Base-by-base conservation (phyloP, 495 filamentous ascomycete species). In the Podospora bellae-mahoneyi region DNA sequence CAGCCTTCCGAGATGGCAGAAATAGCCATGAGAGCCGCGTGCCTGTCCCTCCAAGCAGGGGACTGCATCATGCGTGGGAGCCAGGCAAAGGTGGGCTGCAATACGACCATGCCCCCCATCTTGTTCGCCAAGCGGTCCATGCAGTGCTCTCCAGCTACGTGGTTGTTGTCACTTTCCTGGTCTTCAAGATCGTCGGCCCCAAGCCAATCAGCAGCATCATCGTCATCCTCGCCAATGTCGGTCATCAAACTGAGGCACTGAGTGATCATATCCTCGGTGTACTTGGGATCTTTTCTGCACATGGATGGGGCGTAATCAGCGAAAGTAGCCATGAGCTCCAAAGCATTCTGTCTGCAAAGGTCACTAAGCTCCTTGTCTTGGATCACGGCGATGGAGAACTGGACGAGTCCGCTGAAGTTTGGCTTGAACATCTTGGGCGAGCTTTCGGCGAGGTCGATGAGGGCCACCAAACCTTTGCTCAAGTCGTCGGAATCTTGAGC, bases 231-330 rank as follows among this genome's bases (percentile, higher is more conserved):
- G 48, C 94, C 96, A 68, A 99, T 89, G 78, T 99, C 96, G n/a
- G 96, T 99, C 96, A 99, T 98, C 73, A 99, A 79, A 71, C 95
- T 98, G 70, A 99, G 82, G 76, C 96, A 99, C 79, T 99, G 96
- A 0, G 93, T 98, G 72, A 99, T 94, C 96, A 99, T 99, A 69
- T 97, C 92, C 63, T 84, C 86, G 7, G 94, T 94, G 78, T 96
- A 99, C 18, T 87, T 89, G 4, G 90, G 77, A 74, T 99, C 93
- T 73, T 97, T 98, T 77, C 88, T 90, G 83, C 95, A 98, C 90
- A 97, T 96, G 30, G 88, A 87, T 13, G 96, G 92, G 1, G 90
- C 90, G 70, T 95, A 94, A 72, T 99, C 96, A 68, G 96, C 95
- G 79, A 99, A 99, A 1, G 96, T 99, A 30, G 93, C 94, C 90